Conservation (phyloP, 768 basidiomycete species). For the Tylopilus cervinicoccineus region DNA sequence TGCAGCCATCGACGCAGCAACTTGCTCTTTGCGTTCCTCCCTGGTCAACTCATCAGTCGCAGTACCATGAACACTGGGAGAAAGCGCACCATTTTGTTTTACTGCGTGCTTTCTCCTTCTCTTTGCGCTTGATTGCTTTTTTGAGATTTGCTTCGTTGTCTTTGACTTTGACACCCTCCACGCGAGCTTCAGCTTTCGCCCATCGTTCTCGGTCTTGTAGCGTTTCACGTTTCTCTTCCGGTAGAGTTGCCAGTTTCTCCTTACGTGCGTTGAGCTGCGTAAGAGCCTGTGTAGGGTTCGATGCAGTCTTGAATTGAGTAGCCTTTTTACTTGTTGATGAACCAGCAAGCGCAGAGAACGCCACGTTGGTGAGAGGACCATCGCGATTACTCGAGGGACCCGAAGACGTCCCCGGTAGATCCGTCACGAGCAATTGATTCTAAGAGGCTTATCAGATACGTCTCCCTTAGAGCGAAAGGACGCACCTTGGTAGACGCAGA, state of each 20-base stretch:
- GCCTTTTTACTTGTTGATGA: conserved; percentile 45
- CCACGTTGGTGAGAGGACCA: conserved; percentile 53
- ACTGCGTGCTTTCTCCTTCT: conserved; percentile 83
- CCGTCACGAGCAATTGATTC: conserved; percentile 73
- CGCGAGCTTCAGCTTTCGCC: conserved; percentile 82
- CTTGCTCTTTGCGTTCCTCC: conserved; percentile 82
- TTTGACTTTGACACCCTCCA: conserved; percentile 88
- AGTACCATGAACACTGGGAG: not conserved
- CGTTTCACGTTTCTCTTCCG: conserved; percentile 79
- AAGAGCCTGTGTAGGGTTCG: conserved; percentile 85
- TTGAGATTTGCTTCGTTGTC: conserved; percentile 85
- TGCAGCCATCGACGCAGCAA: conserved; percentile 71
- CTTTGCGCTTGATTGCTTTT: conserved; percentile 90
- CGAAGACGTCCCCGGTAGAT: conserved; percentile 29
- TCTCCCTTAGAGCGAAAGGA: not conserved
- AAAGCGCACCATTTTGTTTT: conserved; percentile 81
- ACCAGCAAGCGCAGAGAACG: conserved; percentile 63
- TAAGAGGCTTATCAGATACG: conserved; percentile 24
- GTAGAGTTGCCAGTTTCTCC: conserved; percentile 68
- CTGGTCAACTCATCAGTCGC: conserved; percentile 37
- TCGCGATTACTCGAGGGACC: conserved; percentile 30
- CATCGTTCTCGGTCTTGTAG: conserved; percentile 83
- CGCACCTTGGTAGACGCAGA: conserved; percentile 54
- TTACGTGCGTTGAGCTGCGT: conserved; percentile 73
- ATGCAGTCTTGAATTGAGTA: conserved; percentile 58